These are phyloP conservation scores for Aspergillus sp. DNA, from an alignment of 2,329 filamentous ascomycete genomes.

Conservation along the genomic window DNA sequence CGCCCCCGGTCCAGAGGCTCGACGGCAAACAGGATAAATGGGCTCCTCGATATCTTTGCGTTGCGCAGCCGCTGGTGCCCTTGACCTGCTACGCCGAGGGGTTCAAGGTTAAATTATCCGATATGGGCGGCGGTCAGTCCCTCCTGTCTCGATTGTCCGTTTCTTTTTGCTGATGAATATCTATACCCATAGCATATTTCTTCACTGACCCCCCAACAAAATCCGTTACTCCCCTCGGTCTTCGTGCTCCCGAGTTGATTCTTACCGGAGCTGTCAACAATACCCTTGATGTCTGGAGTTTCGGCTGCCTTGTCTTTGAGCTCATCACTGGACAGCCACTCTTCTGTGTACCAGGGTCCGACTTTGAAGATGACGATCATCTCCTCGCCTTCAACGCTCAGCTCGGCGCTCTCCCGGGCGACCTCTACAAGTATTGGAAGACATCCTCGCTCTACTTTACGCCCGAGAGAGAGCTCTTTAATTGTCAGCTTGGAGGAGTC, in stretches of 20 bases:
- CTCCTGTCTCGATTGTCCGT: slow-evolving; percentile 7
- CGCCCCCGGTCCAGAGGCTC: slow-evolving; percentile 19
- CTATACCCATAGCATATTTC: slow-evolving; percentile 21
- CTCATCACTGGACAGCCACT: slow-evolving; percentile 26
- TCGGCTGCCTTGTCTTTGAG: slow-evolving; percentile 32
- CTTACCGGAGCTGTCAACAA: slow-evolving; percentile 19
- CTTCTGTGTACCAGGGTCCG: slow-evolving; percentile 18
- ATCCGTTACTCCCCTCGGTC: slow-evolving; percentile 21
- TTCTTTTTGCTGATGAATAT: slow-evolving; percentile 10
- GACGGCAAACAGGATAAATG: slow-evolving; percentile 28
- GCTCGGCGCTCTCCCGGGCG: too few relatives aligned
- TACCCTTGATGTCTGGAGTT: slow-evolving; percentile 30
- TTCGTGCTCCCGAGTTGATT: slow-evolving; percentile 29
- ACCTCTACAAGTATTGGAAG: slow-evolving; percentile 16
- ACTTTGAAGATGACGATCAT: too few relatives aligned
- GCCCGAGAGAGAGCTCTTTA: slow-evolving; percentile 18
- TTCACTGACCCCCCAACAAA: slow-evolving; percentile 20
- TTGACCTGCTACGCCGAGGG: slow-evolving; percentile 19
- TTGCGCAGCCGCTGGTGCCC: slow-evolving; percentile 25
- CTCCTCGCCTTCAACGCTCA: too few relatives aligned
- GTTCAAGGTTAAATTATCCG: slow-evolving; percentile 28
- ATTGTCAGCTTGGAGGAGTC: slow-evolving; percentile 18
- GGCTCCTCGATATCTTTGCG: slow-evolving; percentile 26
- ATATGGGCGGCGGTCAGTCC: slow-evolving; percentile 27
- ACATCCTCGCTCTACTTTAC: slow-evolving; percentile 25